Conservation (phyloP, 345 rosid genomes). For the Eucalyptus polyanthemos region DNA sequence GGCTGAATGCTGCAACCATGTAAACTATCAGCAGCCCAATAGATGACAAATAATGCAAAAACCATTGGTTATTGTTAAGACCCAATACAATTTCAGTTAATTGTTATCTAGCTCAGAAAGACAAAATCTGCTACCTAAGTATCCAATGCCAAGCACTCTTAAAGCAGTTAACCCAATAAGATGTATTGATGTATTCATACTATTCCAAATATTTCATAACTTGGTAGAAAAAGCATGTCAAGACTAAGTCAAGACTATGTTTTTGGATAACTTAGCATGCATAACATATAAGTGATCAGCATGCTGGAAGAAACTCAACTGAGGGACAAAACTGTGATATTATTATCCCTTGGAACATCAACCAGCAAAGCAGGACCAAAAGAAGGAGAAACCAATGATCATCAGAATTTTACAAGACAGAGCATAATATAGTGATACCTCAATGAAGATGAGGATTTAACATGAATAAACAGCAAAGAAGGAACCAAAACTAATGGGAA, state of each 20-base stretch:
- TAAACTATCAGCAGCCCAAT: background rate
- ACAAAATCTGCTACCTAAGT: background rate
- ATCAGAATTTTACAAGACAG: background rate
- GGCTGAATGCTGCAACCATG: background rate
- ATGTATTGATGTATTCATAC: background rate
- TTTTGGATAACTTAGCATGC: background rate
- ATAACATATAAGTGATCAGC: background rate
- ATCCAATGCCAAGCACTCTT: background rate
- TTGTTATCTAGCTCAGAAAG: background rate
- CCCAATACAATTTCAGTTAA: background rate
- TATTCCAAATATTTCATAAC: background rate
- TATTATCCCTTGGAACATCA: constrained; percentile 50
- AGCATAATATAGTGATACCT: background rate
- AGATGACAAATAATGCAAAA: background rate
- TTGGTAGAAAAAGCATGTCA: background rate
- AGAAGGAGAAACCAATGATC: background rate
- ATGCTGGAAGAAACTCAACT: background rate
- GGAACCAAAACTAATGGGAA: background rate
- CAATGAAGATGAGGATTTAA: background rate
- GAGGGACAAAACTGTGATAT: constrained; percentile 43
- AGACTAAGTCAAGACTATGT: background rate
- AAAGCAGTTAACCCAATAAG: too few species aligned
- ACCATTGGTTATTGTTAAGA: background rate
- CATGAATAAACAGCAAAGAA: background rate
- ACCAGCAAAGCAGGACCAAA: constrained; percentile 41